Evolutionary conservation across 2,329 filamentous ascomycete genomes (phyloP), one percentile per base, ranked within the genome.

Genomic region (Graphilbum fragrans): DNA sequence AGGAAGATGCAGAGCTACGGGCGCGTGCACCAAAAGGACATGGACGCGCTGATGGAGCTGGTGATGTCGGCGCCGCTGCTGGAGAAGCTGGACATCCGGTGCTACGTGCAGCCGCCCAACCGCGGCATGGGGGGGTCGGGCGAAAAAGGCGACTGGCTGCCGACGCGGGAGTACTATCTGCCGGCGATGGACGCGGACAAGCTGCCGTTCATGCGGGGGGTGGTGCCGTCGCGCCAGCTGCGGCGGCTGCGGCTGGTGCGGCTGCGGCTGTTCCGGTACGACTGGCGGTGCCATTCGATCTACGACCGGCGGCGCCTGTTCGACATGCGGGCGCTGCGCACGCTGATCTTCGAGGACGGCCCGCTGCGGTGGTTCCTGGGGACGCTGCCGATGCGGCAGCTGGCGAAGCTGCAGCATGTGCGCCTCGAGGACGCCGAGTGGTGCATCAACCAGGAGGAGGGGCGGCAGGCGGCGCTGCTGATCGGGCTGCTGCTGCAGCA

Each of bases 391-490:
- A 59, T 64, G 18, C 18, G 43, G 4, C 52, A 64, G 32, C 53
- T 72, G 27, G 46, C 50, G 5, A 45, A 49, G 4, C 53, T 72
- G 1, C 55, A 56, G 12, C 54, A 50, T 2, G 52, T 72, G 2
- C 58, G 59, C 12, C 58, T 62, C 20, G 63, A 69, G n/a, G 67
- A 71, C 45, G 65, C 59, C 42, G 66, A 59, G 43, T 59, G 62
- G 47, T 43, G 57, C 3, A 19, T 47, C 6, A 39, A 44, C 2
- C 50, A 55, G 2, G 58, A 66, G 38, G 50, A 51, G 21, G 58
- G 61, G 21, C 50, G 52, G 16, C 62, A 68, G 29, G 61, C 62
- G 0, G 69, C 67, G 0, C 37, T 49, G 18, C 49, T 55, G 6
- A 51, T 70, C n/a, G 57, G 63, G 43, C 4, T 48, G 3, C 51